These are phyloP conservation scores for Mucor plumbeus DNA, from an alignment of 371 early-diverging fungal species.

Conservation along the genomic window DNA sequence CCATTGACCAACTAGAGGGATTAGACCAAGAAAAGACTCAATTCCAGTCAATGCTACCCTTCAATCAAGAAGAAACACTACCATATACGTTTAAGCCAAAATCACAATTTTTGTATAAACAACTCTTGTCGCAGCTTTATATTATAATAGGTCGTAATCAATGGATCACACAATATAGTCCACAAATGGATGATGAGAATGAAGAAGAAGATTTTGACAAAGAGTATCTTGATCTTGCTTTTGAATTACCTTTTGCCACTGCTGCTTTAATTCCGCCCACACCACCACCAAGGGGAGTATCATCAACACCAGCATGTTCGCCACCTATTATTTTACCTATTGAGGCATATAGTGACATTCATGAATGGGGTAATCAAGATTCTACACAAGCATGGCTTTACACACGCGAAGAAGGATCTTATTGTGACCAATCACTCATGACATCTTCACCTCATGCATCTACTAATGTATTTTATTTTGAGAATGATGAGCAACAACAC, in stretches of 20 bases:
- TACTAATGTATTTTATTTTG: not conserved
- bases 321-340: not conserved
- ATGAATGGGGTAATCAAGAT: not conserved
- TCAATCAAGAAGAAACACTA: not conserved
- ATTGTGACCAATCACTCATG: slow-evolving; percentile 1
- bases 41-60: not conserved
- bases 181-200: not conserved
- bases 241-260: slow-evolving; percentile 5
- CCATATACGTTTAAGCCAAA: slow-evolving; percentile 4
- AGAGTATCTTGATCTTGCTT: not conserved
- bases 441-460: not conserved
- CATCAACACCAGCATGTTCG: not conserved
- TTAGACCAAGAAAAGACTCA: not conserved
- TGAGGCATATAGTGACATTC: not conserved
- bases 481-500: not conserved
- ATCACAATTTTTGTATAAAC: not conserved
- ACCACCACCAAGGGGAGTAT: not conserved
- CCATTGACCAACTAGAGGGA: not conserved
- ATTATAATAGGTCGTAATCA: not conserved
- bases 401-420: not conserved
- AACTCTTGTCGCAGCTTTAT: not conserved
- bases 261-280: not conserved
- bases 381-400: not conserved
- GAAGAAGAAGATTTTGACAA: not conserved
- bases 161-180: not conserved